Conservation (phyloP, 2,329 filamentous ascomycete species). For the Dactylonectria estremocensis region DNA sequence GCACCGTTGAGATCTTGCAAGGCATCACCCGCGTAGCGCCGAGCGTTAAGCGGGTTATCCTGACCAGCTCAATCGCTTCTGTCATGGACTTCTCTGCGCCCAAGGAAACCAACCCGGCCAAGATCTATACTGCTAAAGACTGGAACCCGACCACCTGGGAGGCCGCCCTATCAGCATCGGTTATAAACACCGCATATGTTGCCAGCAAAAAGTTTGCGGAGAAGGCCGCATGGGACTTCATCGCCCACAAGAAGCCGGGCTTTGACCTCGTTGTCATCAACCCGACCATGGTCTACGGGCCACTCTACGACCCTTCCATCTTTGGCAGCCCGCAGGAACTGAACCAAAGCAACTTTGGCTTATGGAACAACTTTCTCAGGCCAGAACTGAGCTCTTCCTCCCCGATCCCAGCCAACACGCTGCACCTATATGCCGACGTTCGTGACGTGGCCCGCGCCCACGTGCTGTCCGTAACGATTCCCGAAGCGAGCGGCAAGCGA, state of each 20-base stretch:
- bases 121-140: slow-evolving; percentile 5
- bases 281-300: slow-evolving; percentile 21
- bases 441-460: slow-evolving; percentile 19
- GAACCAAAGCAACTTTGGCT: slow-evolving; percentile 16
- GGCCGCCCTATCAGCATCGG: not conserved
- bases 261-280: slow-evolving; percentile 25
- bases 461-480: slow-evolving; percentile 11
- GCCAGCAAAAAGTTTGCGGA: slow-evolving; percentile 17
- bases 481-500: slow-evolving; percentile 20
- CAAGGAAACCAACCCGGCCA: too few species aligned
- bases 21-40: slow-evolving; percentile 8
- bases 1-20: slow-evolving; percentile 3
- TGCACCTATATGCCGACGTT: slow-evolving; percentile 8
- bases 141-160: slow-evolving; percentile 18
- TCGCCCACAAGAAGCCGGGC: slow-evolving; percentile 3
- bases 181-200: not conserved
- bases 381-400: not conserved
- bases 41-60: slow-evolving; percentile 2
- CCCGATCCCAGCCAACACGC: not conserved
- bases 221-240: slow-evolving; percentile 21
- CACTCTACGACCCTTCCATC: not conserved
- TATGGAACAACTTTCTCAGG: too few species aligned
- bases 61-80: slow-evolving; percentile 15
- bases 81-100: not conserved
- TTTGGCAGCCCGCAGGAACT: not conserved